Evolutionary conservation across 1,284 basidiomycete species (phyloP), one percentile per base, ranked within the genome.

Genomic region (Schizophyllum commune): DNA sequence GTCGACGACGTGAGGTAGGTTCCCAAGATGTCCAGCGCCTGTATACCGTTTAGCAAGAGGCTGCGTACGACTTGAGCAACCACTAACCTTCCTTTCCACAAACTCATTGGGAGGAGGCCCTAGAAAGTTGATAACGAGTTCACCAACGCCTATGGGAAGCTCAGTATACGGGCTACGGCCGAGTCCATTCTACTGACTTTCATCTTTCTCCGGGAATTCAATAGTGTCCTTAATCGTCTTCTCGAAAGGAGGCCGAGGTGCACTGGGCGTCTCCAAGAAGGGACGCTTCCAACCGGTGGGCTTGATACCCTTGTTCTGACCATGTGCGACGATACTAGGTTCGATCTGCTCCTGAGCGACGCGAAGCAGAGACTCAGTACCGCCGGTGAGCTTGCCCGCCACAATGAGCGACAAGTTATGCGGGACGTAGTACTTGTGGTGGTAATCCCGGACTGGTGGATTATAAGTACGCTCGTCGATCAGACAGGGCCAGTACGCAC

Each of bases 131-230:
- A 98, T 81, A 55, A 85, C 78, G 6, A 98, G 71, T 76, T 98
- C 95, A 52, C 97, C 96, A 65, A 94, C 82, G 56, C 75, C 79
- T 80, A 57, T 53, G 53, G 19, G 47, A 19, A 7, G 57, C 57
- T 51, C 33, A 51, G 64, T 63, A 55, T 34, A 33, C 62, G 2
- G 57, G 22, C 9, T 7, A 32, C 7, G 53, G 20, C 47, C 9
- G 56, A 58, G 32, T 22, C 57, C 27, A n/a, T 34, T 52, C 9
- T 19, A 68, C 77, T 22, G 62, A 76, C 90, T 94, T 78, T 99
- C 97, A 72, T 99, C 96, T 73, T 94, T 88, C 74, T 98, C 97
- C n/a, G 97, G 97, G 70, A 99, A 99, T 67, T 96, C 91, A 33
- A 98, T 85, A 0, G 82, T 79, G 61, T 88, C 83, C 64, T 82